Evolutionary conservation across 805 yeast genomes (phyloP), one percentile per base, ranked within the genome.

Genomic region (Hanseniaspora lindneri): DNA sequence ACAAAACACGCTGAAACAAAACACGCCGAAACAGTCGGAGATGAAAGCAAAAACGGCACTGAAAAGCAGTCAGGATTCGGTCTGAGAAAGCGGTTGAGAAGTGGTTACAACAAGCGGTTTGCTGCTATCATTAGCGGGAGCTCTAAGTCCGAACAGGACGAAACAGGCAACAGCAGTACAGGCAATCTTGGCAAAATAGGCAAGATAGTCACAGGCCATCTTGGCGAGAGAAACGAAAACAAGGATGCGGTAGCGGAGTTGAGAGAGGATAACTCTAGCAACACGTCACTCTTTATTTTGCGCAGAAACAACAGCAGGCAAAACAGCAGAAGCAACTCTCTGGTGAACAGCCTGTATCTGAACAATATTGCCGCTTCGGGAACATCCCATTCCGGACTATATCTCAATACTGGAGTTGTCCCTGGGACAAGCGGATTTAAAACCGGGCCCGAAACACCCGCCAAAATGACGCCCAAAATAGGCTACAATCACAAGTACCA

Each of bases 401-500:
- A 37, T 7, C 13, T 37, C 7, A 37, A 37, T 16, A 37, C 41
- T 7, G 14, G 8, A 11, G 14, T 5, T 23, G 19, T 19, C 19
- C 24, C 43, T 5, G 49, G 41, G 20, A 20, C 27, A 17, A 36
- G 28, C 6, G 39, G 43, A 2, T 43, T 43, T 1, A 46, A 30
- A n/a, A 46, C 32, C 41, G 49, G 49, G 2, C 49, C 49, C 8
- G 35, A 30, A 36, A 46, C 49, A 2, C 49, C 49, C 8, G 27
- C 39, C 19, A 37, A 24, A 30, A 20, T 8, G 20, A 37, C 54
- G 28, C 60, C 58, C 2, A 50, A 49, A 39, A 24, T 54, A 39
- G 53, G 46, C 34, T 43, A 54, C 47, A 54, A 50, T 36, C 57
- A 55, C 25, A 51, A 44, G 27, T 52, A 56, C 9, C 61, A 59